These are phyloP conservation scores for Takakia lepidozioides DNA, from an alignment of 225 moss, liverwort and hornwort genomes.

Conservation along the genomic window DNA sequence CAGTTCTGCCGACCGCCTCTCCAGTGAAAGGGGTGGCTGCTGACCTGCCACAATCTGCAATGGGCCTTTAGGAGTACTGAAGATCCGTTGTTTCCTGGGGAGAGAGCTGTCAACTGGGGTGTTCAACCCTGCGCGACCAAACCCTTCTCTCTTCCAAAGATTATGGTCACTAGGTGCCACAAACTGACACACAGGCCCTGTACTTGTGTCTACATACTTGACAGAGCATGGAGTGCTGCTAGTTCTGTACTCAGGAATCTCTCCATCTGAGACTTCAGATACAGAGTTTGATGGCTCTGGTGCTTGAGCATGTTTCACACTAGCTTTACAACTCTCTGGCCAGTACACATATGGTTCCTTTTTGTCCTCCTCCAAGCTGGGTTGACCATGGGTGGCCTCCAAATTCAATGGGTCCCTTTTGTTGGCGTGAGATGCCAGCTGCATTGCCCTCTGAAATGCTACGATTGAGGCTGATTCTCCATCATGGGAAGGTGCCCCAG, in stretches of 20 bases:
- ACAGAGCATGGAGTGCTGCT: conserved; percentile 11
- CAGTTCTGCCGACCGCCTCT: conserved; percentile 22
- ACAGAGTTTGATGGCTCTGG: conserved; percentile 3
- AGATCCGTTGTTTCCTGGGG: conserved; percentile 13
- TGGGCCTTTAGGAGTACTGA: conserved; percentile 8
- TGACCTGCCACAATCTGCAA: background rate
- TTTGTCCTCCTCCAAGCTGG: background rate
- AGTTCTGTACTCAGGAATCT: conserved; percentile 5
- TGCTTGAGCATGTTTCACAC: background rate
- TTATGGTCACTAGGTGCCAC: conserved; percentile 1
- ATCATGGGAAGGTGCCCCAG: background rate
- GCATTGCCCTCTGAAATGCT: too few species aligned
- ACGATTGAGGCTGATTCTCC: too few species aligned
- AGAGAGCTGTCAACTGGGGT: conserved; percentile 46
- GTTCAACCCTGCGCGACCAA: conserved; percentile 31
- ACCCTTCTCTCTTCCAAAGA: conserved; percentile 8
- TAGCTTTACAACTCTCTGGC: background rate
- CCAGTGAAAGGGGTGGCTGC: conserved; percentile 3
- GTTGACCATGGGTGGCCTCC: too few species aligned
- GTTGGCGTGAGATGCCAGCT: too few species aligned
- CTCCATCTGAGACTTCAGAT: conserved; percentile 10
- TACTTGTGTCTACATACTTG: conserved; percentile 16
- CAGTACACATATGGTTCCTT: too few species aligned
- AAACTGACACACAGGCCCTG: conserved; percentile 10
- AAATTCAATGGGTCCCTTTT: too few species aligned